Conservation (phyloP, 2,329 filamentous ascomycete genomes). For the Ophiostoma perfectum region DNA sequence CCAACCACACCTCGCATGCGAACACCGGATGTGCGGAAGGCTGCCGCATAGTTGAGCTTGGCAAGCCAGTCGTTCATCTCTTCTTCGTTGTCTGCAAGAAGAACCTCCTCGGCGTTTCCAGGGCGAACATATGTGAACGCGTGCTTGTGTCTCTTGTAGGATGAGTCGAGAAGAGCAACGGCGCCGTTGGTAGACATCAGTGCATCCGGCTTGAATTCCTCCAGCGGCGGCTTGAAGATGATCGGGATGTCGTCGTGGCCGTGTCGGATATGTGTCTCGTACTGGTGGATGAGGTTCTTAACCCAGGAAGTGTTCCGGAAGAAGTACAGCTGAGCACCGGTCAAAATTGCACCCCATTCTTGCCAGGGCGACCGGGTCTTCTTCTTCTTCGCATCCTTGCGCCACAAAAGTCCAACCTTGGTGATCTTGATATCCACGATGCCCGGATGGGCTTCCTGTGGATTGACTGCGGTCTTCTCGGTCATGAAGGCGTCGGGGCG, state of each 20-base stretch:
- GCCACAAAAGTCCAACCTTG: conserved; percentile 91
- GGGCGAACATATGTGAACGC: conserved; percentile 88
- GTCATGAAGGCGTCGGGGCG: conserved; percentile 93
- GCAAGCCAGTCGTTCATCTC: conserved; percentile 97
- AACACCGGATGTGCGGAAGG: conserved; percentile 86
- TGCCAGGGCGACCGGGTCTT: conserved; percentile 95
- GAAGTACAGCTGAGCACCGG: conserved; percentile 94
- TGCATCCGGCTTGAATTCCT: conserved; percentile 88
- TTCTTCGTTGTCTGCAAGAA: conserved; percentile 81
- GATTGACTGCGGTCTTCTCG: conserved; percentile 77
- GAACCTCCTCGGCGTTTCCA: conserved; percentile 79
- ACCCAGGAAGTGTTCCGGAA: conserved; percentile 93
- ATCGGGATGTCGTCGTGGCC: conserved; percentile 71
- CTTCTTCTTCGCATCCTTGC: conserved; percentile 89
- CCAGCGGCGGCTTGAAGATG: conserved; percentile 82
- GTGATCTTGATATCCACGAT: conserved; percentile 97
- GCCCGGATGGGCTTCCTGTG: conserved; percentile 79
- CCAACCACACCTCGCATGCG: conserved; percentile 83
- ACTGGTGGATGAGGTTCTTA: conserved; percentile 82
- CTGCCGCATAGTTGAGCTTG: conserved; percentile 92
- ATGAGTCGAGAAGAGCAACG: conserved; percentile 77
- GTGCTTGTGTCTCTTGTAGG: conserved; percentile 92
- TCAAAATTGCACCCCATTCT: conserved; percentile 95
- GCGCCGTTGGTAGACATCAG: conserved; percentile 91
- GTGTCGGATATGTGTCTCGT: conserved; percentile 73